Conservation (phyloP, 306 rosid species). For the Lupinus albus region DNA sequence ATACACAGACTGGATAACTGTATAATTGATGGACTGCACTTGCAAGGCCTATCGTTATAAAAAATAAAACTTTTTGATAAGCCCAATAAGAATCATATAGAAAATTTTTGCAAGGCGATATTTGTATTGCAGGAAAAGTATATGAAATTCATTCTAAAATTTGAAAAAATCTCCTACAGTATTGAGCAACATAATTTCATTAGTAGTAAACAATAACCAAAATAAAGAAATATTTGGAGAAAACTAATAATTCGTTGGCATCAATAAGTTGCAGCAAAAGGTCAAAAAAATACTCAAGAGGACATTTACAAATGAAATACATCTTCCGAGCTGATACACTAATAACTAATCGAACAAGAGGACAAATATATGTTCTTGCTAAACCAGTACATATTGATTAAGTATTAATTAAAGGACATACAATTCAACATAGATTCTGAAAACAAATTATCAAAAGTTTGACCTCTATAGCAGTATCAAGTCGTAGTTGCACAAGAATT, state of each 20-base stretch:
- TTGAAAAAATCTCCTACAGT: constrained; percentile 22
- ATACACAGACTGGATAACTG: constrained; percentile 62
- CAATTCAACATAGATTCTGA: background rate
- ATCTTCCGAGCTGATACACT: constrained; percentile 1
- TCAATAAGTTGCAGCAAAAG: constrained; percentile 23
- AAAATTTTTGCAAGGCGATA: constrained; percentile 24
- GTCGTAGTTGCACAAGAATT: constrained; percentile 73
- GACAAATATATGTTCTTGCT: constrained; percentile 19
- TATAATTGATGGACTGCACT: constrained; percentile 58
- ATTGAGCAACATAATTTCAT: background rate
- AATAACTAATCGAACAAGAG: constrained; percentile 4
- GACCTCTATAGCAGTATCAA: constrained; percentile 88
- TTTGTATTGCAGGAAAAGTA: constrained; percentile 22
- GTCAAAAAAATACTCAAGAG: background rate
- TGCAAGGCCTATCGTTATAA: constrained; percentile 69
- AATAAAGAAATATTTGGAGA: constrained; percentile 5
- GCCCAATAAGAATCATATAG: constrained; percentile 31
- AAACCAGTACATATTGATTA: constrained; percentile 19
- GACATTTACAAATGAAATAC: background rate
- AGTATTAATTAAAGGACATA: background rate
- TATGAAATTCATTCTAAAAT: constrained; percentile 37
- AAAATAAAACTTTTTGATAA: constrained; percentile 35
- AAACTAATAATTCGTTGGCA: constrained; percentile 10
- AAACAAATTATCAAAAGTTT: constrained; percentile 26
- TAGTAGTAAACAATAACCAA: constrained; percentile 12